Conservation (phyloP, 1,284 basidiomycete genomes). For the Meira miltonrushii region DNA sequence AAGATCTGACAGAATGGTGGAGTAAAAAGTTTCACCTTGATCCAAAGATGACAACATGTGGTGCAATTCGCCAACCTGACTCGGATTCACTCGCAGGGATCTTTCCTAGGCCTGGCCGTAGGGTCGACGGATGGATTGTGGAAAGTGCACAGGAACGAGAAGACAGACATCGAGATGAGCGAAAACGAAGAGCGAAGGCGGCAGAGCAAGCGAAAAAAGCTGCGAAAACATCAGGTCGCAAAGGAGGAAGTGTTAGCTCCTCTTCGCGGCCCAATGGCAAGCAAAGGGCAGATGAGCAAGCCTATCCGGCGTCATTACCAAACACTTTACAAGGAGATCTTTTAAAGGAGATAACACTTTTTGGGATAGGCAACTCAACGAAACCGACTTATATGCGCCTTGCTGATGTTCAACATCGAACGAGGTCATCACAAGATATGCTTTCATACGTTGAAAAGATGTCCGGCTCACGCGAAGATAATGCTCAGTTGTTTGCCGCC, state of each 20-base stretch:
- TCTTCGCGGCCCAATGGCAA: slow-evolving; percentile 7
- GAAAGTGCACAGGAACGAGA: slow-evolving; percentile 40
- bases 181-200: slow-evolving; percentile 6
- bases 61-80: slow-evolving; percentile 44
- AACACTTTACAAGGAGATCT: not conserved
- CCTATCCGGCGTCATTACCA: not conserved
- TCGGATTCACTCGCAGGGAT: slow-evolving; percentile 36
- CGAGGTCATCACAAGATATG: slow-evolving; percentile 66
- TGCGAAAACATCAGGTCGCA: not conserved
- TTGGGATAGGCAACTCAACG: slow-evolving; percentile 30
- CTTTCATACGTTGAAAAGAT: slow-evolving; percentile 81
- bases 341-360: slow-evolving; percentile 55
- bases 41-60: slow-evolving; percentile 29
- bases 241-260: not conserved
- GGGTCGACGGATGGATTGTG: slow-evolving; percentile 48
- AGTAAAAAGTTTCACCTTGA: slow-evolving; percentile 35
- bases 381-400: slow-evolving; percentile 48
- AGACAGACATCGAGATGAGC: slow-evolving; percentile 29
- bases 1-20: slow-evolving; percentile 48
- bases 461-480: slow-evolving; percentile 76
- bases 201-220: not conserved
- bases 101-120: slow-evolving; percentile 23
- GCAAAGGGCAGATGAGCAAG: slow-evolving; percentile 12
- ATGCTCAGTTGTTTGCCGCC: slow-evolving; percentile 84
- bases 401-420: slow-evolving; percentile 62